Evolutionary conservation across 768 basidiomycete species (phyloP).

Genomic region (Sistotremastrum niveocremeum): DNA sequence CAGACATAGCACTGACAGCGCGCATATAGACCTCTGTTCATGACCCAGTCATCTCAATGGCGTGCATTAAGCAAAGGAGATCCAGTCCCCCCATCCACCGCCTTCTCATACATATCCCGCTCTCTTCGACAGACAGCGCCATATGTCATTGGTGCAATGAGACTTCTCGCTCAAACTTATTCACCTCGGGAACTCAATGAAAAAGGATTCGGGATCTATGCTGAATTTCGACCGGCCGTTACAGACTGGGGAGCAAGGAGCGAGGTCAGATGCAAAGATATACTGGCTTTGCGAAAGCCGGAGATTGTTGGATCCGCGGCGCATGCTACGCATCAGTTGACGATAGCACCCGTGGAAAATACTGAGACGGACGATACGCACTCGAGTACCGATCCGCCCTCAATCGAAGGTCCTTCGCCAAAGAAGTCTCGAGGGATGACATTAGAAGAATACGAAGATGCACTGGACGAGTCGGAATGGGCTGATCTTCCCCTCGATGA

Average conservation of each 20-base stretch:
- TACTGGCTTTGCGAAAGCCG: constrained; percentile 44
- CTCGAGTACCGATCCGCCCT: not conserved
- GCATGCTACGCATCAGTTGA: too few relatives aligned
- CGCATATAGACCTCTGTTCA: constrained; percentile 58
- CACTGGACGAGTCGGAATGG: constrained; percentile 22
- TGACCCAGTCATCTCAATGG: constrained; percentile 60
- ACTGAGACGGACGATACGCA: not conserved
- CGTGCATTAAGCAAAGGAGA: constrained; percentile 63
- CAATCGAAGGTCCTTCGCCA: constrained; percentile 14
- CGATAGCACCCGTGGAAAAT: too few relatives aligned
- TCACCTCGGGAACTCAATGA: constrained; percentile 42
- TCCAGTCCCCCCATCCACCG: constrained; percentile 56
- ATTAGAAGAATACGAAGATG: constrained; percentile 40
- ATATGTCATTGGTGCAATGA: constrained; percentile 63
- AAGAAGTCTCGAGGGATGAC: constrained; percentile 30
- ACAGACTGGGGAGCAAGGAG: constrained; percentile 78
- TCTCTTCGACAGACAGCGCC: constrained; percentile 72
- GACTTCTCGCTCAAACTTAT: constrained; percentile 51
- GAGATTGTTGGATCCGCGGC: not conserved
- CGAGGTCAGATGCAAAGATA: constrained; percentile 53
- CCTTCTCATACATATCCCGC: constrained; percentile 73
- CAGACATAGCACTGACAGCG: not conserved
- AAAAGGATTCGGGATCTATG: constrained; percentile 68
- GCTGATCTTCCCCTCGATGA: too few relatives aligned
- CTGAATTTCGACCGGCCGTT: constrained; percentile 72